Conservation (phyloP, 139 green algal genomes). For the Coelastrella sp. region DNA sequence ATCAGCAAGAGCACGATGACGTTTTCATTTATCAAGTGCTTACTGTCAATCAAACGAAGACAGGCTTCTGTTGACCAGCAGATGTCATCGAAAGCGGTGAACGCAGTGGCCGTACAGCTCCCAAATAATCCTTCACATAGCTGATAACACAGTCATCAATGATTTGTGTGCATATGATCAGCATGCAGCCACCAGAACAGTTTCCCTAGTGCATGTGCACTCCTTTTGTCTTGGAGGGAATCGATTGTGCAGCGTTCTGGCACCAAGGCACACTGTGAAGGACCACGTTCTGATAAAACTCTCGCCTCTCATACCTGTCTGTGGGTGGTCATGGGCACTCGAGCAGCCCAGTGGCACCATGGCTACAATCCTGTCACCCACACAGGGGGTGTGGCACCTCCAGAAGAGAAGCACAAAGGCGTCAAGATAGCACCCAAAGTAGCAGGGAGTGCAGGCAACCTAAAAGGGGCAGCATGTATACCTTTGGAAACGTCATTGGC, state of each 20-base stretch:
- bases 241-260: too few relatives aligned
- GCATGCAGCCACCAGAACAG: neutral
- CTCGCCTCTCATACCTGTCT: neutral
- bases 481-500: neutral
- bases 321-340: neutral
- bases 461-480: slow-evolving; percentile 22
- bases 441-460: neutral
- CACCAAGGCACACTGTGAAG: neutral
- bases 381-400: neutral
- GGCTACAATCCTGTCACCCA: slow-evolving; percentile 40
- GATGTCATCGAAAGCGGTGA: too few relatives aligned
- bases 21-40: neutral
- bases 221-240: neutral
- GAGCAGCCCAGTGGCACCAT: slow-evolving; percentile 1
- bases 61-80: too few relatives aligned
- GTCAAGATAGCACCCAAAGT: slow-evolving; percentile 22
- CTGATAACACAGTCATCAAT: neutral
- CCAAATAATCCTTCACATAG: too few relatives aligned
- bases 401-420: slow-evolving; percentile 6
- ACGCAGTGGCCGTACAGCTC: too few relatives aligned
- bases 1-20: neutral
- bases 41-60: neutral
- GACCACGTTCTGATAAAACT: neutral
- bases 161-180: neutral
- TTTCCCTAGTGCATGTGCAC: neutral